These are phyloP conservation scores for Rhazya stricta DNA, from an alignment of 257 asterid species.

Conservation along the genomic window DNA sequence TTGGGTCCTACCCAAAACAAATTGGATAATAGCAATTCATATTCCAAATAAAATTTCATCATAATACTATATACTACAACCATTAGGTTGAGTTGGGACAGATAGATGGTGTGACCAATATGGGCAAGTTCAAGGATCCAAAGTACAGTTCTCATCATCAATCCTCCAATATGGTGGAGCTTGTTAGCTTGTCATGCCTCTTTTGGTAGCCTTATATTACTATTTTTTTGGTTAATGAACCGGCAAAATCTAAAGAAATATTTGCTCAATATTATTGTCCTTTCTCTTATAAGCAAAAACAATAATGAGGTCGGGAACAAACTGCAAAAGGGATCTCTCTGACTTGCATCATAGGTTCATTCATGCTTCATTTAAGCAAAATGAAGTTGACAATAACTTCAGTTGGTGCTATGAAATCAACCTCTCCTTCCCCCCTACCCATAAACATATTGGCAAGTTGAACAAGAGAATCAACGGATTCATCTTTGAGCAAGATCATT, in stretches of 20 bases:
- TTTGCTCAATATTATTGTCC: neutral
- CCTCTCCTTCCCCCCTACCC: neutral
- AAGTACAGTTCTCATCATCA: slow-evolving; percentile 15
- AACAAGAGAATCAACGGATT: neutral
- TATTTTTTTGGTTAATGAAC: neutral
- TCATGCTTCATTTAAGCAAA: neutral
- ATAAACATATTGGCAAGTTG: neutral
- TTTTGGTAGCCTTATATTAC: neutral
- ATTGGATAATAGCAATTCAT: slow-evolving; percentile 29
- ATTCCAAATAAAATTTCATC: slow-evolving; percentile 14
- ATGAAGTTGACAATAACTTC: neutral
- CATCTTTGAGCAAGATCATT: neutral
- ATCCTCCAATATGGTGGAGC: slow-evolving; percentile 15
- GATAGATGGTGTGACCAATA: slow-evolving; percentile 22
- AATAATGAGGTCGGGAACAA: slow-evolving; percentile 1
- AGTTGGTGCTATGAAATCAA: neutral
- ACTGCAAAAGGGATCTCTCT: neutral
- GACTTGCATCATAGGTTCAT: too few species aligned
- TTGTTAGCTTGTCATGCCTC: slow-evolving; percentile 23
- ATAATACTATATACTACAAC: neutral
- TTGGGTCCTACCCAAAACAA: slow-evolving; percentile 38
- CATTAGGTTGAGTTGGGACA: slow-evolving; percentile 45
- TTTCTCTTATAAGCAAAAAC: neutral
- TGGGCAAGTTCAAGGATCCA: slow-evolving; percentile 58
- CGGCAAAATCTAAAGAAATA: neutral